These are phyloP conservation scores for Boletus coccyginus DNA, from an alignment of 768 basidiomycete species.

Conservation along the genomic window DNA sequence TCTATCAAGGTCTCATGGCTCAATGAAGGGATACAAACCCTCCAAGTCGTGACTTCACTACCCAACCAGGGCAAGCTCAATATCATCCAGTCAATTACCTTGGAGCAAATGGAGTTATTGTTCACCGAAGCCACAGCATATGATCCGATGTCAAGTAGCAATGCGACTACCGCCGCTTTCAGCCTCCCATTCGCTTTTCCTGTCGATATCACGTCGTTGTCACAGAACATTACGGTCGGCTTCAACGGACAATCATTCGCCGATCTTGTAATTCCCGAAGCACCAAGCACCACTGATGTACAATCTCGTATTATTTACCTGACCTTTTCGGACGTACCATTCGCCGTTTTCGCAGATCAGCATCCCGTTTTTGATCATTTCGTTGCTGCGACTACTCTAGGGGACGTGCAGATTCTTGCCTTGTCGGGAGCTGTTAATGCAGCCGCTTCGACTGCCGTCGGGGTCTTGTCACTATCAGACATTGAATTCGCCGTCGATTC, in stretches of 20 bases:
- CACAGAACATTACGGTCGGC: conserved; percentile 56
- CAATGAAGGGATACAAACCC: conserved; percentile 64
- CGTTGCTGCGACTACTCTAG: conserved; percentile 57
- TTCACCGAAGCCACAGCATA: conserved; percentile 61
- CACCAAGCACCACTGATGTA: conserved; percentile 60
- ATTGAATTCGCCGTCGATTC: conserved; percentile 61
- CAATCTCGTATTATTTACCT: conserved; percentile 57
- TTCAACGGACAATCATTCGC: conserved; percentile 56
- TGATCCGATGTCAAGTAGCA: conserved; percentile 54
- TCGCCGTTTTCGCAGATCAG: conserved; percentile 48
- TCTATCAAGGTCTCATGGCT: conserved; percentile 61
- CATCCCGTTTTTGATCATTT: conserved; percentile 59
- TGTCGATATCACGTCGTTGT: conserved; percentile 58
- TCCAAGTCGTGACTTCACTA: conserved; percentile 55
- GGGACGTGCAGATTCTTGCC: conserved; percentile 41
- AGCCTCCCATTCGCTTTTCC: conserved; percentile 69
- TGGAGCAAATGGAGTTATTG: conserved; percentile 57
- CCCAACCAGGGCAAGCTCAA: conserved; percentile 60
- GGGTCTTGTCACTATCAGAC: conserved; percentile 51
- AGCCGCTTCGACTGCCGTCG: conserved; percentile 63
- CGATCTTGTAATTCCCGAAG: conserved; percentile 55
- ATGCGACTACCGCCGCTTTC: conserved; percentile 60
- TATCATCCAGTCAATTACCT: conserved; percentile 60
- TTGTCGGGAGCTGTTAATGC: conserved; percentile 56
- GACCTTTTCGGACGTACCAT: conserved; percentile 56